These are phyloP conservation scores for Calocybe gangraenosa DNA, from an alignment of 768 basidiomycete species.

Conservation along the genomic window DNA sequence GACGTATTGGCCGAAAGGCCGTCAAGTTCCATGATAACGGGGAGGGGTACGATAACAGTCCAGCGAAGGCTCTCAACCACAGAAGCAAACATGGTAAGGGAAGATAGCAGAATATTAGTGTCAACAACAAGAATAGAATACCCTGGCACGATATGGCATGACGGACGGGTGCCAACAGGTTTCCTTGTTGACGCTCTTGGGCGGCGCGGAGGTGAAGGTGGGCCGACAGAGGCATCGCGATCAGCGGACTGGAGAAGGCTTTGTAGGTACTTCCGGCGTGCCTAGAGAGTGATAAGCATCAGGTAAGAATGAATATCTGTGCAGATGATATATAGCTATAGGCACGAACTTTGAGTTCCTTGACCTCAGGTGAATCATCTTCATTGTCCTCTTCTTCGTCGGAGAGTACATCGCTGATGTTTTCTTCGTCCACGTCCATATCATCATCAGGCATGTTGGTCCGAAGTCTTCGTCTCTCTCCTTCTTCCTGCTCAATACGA, in stretches of 20 bases:
- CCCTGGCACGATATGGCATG: slow-evolving; percentile 66
- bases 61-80: slow-evolving; percentile 78
- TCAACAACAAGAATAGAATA: slow-evolving; percentile 91
- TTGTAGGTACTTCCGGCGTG: slow-evolving; percentile 70
- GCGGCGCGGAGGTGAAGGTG: slow-evolving; percentile 19
- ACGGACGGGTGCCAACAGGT: slow-evolving; percentile 29
- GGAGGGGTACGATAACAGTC: slow-evolving; percentile 90
- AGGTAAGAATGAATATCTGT: slow-evolving; percentile 14
- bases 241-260: slow-evolving; percentile 53
- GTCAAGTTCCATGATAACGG: slow-evolving; percentile 96
- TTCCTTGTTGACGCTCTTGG: slow-evolving; percentile 24
- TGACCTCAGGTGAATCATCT: slow-evolving; percentile 68
- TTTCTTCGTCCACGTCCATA: slow-evolving; percentile 70
- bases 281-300: too few relatives aligned
- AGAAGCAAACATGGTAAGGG: slow-evolving; percentile 64
- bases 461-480: slow-evolving; percentile 60
- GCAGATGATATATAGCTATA: slow-evolving; percentile 1
- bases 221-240: slow-evolving; percentile 24
- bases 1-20: slow-evolving; percentile 67
- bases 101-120: slow-evolving; percentile 91
- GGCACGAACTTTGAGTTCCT: slow-evolving; percentile 67
- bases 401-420: slow-evolving; percentile 31
- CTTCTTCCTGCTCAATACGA: slow-evolving; percentile 58
- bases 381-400: slow-evolving; percentile 61
- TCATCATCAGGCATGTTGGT: slow-evolving; percentile 61